These are phyloP conservation scores for Schoenoplectus triqueter DNA, from an alignment of 202 grass and related monocot species.

Conservation along the genomic window DNA sequence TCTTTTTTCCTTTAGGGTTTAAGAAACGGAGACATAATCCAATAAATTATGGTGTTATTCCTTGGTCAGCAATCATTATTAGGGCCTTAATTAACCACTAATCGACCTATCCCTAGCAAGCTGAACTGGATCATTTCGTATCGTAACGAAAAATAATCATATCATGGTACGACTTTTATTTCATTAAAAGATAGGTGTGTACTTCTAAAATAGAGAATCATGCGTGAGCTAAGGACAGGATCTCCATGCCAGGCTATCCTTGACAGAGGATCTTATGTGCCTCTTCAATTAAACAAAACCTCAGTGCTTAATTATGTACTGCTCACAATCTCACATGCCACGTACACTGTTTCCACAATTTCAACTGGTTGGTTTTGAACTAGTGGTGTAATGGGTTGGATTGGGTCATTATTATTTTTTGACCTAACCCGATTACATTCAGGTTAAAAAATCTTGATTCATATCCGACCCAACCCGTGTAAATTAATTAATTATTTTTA, in stretches of 20 bases:
- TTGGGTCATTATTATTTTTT: no score
- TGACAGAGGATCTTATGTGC: conserved; percentile 25
- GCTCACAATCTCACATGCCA: not conserved
- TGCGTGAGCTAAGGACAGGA: conserved; percentile 11
- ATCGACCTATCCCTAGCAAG: not conserved
- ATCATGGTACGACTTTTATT: not conserved
- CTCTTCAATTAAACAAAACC: conserved; percentile 21
- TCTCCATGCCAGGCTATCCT: conserved; percentile 32
- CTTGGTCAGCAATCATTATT: not conserved
- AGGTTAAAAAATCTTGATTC: no score
- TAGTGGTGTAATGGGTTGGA: no score
- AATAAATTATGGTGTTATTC: conserved; percentile 25
- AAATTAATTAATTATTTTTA: no score
- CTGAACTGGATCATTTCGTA: conserved; percentile 21
- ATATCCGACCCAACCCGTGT: no score
- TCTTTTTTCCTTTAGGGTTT: not conserved
- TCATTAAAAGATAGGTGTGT: not conserved
- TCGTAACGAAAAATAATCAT: not conserved
- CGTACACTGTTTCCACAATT: conserved; percentile 15
- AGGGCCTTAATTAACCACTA: conserved; percentile 17
- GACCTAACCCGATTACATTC: no score
- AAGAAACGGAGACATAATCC: conserved; percentile 25
- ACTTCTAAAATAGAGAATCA: not conserved
- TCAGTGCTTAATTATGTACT: not conserved
- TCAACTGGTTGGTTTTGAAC: no score